Evolutionary conservation across 2,329 filamentous ascomycete species (phyloP).

Genomic region (Orbilia blumenaviensis): DNA sequence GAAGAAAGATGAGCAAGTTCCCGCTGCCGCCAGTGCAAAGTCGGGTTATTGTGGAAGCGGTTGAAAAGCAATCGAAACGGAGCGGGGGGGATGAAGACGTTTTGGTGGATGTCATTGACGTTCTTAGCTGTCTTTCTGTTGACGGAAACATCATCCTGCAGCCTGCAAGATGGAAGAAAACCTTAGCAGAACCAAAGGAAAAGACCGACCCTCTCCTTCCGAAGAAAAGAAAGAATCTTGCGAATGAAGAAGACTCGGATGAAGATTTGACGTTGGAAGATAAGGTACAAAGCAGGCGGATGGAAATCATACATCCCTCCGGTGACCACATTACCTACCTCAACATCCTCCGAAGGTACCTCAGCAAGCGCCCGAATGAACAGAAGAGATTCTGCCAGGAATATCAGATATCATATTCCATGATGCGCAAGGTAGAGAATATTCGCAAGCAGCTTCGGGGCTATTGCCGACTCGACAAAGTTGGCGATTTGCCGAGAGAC

Average conservation of each 20-base stretch:
- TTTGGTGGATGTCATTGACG: conserved; percentile 81
- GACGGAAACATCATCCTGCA: conserved; percentile 56
- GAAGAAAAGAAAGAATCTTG: conserved; percentile 42
- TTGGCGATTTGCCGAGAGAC: conserved; percentile 36
- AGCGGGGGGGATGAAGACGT: conserved; percentile 68
- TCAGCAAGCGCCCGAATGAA: conserved; percentile 53
- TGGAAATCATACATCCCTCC: conserved; percentile 52
- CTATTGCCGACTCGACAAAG: conserved; percentile 45
- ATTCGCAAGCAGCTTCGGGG: conserved; percentile 53
- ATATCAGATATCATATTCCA: conserved; percentile 45
- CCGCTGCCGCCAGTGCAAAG: conserved; percentile 84
- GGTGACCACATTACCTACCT: conserved; percentile 58
- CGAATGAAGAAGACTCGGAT: conserved; percentile 51
- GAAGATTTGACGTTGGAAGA: conserved; percentile 37
- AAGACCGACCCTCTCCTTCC: conserved; percentile 15
- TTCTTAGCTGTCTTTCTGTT: conserved; percentile 56
- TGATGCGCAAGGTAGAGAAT: conserved; percentile 48
- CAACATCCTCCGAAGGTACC: conserved; percentile 55
- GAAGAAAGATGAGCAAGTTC: conserved; percentile 80
- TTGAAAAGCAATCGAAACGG: conserved; percentile 64
- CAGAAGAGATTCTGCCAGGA: conserved; percentile 57
- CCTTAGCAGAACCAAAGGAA: conserved; percentile 19
- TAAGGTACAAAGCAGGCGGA: conserved; percentile 52
- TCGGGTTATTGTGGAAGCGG: conserved; percentile 82
- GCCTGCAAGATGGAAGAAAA: conserved; percentile 47